Evolutionary conservation across 2,329 filamentous ascomycete species (phyloP).

Genomic region (Nemania sp.): DNA sequence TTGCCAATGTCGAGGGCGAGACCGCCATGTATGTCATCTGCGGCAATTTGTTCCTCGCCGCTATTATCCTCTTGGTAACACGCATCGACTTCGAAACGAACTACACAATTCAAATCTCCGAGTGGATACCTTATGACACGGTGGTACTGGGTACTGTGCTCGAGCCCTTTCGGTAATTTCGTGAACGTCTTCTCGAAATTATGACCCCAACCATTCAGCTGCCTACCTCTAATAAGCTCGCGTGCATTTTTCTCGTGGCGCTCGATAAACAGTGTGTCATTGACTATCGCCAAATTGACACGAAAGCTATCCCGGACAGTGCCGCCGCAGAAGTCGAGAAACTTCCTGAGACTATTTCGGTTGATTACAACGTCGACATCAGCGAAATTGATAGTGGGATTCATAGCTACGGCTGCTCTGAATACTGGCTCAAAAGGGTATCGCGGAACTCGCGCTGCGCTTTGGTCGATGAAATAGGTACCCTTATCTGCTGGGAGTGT

Average conservation of each 20-base stretch:
- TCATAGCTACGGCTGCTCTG: slow-evolving; percentile 45
- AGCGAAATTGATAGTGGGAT: slow-evolving; percentile 43
- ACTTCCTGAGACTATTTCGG: slow-evolving; percentile 43
- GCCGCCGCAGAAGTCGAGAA: slow-evolving; percentile 45
- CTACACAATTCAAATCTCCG: slow-evolving; percentile 43
- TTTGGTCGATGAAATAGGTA: slow-evolving; percentile 37
- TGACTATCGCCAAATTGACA: slow-evolving; percentile 31
- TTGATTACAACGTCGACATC: slow-evolving; percentile 50
- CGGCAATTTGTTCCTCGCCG: neutral
- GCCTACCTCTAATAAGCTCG: slow-evolving; percentile 29
- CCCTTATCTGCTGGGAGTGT: slow-evolving; percentile 45
- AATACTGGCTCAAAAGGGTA: slow-evolving; percentile 50
- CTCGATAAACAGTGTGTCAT: slow-evolving; percentile 39
- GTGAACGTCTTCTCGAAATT: slow-evolving; percentile 50
- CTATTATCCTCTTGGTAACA: slow-evolving; percentile 25
- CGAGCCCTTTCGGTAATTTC: slow-evolving; percentile 37
- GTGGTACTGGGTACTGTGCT: slow-evolving; percentile 40
- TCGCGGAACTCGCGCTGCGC: slow-evolving; percentile 24
- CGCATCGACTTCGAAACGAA: slow-evolving; percentile 48
- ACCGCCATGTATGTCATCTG: too few relatives aligned
- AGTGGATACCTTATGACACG: slow-evolving; percentile 43
- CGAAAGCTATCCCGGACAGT: slow-evolving; percentile 36
- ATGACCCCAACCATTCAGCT: slow-evolving; percentile 46
- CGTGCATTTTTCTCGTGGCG: slow-evolving; percentile 27
- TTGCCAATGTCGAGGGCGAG: neutral